Evolutionary conservation across 208 protist species (phyloP).

Genomic region (Trypanosoma melophagium): DNA sequence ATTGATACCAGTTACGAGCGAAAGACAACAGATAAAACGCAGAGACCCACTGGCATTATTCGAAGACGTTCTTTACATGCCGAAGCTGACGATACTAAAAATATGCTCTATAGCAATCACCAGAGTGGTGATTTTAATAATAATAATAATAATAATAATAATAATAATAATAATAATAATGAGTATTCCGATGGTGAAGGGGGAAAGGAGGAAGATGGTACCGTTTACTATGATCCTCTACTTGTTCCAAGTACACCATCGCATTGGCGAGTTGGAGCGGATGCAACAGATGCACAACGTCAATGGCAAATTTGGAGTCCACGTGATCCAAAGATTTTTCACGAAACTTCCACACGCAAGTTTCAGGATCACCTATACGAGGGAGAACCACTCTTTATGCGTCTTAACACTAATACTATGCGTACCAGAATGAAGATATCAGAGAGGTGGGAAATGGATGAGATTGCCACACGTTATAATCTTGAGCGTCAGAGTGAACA

Average conservation of each 20-base stretch:
- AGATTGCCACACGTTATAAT: conserved; percentile 48
- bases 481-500: conserved; percentile 54
- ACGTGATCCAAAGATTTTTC: conserved; percentile 76
- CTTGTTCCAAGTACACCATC: conserved; percentile 58
- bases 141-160: too few species aligned
- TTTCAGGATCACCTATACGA: conserved; percentile 89
- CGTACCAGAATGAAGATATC: conserved; percentile 43
- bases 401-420: conserved; percentile 34
- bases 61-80: not conserved
- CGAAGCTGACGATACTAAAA: not conserved
- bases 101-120: conserved; percentile 1
- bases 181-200: not conserved
- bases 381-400: conserved; percentile 85
- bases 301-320: conserved; percentile 81
- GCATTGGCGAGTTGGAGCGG: conserved; percentile 71
- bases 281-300: conserved; percentile 63
- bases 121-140: too few species aligned
- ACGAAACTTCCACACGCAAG: conserved; percentile 75
- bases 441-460: conserved; percentile 77
- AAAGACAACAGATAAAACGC: conserved; percentile 44
- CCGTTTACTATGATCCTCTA: conserved; percentile 33
- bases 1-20: conserved; percentile 61
- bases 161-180: too few species aligned
- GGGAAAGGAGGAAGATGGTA: conserved; percentile 1
- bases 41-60: conserved; percentile 16